A percentile compares a stretch with the other conserved stretches of the same genome.
These are phyloP conservation scores for Thraustochytrium striatum DNA, from an alignment of 352 stramenopile species.

Conservation along the genomic window DNA sequence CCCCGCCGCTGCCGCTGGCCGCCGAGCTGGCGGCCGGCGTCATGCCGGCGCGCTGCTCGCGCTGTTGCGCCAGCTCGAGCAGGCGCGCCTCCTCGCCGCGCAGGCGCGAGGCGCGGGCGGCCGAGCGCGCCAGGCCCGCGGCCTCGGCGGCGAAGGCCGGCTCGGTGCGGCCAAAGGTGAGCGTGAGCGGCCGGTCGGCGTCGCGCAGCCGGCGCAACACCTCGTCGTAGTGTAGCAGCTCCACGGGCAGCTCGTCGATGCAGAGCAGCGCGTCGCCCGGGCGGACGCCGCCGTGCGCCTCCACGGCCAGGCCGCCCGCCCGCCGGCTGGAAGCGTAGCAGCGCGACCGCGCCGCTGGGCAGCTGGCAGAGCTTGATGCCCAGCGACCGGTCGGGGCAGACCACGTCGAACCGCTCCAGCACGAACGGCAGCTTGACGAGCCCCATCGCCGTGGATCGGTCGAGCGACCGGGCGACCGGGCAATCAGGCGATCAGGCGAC, in stretches of 20 bases:
- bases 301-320: not conserved
- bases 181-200: not conserved
- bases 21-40: no score
- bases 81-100: not conserved
- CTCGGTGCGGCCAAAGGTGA: conserved; percentile 35
- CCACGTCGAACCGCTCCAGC: conserved; percentile 41
- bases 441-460: no score
- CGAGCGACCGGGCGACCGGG: no score
- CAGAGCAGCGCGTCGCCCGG: conserved; percentile 30
- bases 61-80: conserved; percentile 14
- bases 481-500: no score
- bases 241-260: conserved; percentile 42
- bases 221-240: conserved; percentile 7
- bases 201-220: conserved; percentile 17
- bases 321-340: not conserved
- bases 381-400: not conserved
- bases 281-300: conserved; percentile 1
- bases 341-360: conserved; percentile 8
- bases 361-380: conserved; percentile 20
- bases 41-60: no score
- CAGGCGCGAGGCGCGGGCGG: not conserved
- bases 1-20: no score
- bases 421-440: conserved; percentile 19
- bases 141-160: not conserved
- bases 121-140: not conserved